phyloP scores from a whole-genome alignment of 148 eudicot genomes.

The Rhododendron simsii region DNA sequence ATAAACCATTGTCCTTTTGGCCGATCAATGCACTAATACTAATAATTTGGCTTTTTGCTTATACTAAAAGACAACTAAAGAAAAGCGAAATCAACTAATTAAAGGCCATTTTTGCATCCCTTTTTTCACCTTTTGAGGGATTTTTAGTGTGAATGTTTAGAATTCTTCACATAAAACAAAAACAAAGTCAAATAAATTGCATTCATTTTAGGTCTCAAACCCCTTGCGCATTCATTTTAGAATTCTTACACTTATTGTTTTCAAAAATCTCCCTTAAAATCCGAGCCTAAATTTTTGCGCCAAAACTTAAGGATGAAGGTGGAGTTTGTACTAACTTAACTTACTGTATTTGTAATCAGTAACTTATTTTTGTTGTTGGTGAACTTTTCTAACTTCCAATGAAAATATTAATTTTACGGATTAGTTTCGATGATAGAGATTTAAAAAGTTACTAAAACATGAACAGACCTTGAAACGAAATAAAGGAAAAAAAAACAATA shows the following conservation, averaged over 20 bases:
- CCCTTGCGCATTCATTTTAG: no score
- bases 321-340: background rate
- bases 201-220: no score
- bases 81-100: background rate
- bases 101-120: background rate
- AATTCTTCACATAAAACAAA: background rate
- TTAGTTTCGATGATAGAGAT: background rate
- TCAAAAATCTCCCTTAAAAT: no score
- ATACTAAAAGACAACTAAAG: background rate
- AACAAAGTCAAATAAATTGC: background rate
- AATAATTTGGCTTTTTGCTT: background rate
- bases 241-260: no score
- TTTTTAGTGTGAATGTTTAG: background rate
- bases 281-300: background rate
- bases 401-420: background rate
- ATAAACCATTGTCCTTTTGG: background rate
- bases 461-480: background rate
- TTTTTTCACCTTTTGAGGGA: background rate
- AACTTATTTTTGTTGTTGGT: background rate
- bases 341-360: background rate
- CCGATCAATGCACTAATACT: background rate
- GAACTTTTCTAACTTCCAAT: background rate
- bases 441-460: background rate
- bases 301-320: background rate
- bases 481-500: background rate